Conservation (phyloP, 2,329 filamentous ascomycete genomes). For the Exophiala mesophila region DNA sequence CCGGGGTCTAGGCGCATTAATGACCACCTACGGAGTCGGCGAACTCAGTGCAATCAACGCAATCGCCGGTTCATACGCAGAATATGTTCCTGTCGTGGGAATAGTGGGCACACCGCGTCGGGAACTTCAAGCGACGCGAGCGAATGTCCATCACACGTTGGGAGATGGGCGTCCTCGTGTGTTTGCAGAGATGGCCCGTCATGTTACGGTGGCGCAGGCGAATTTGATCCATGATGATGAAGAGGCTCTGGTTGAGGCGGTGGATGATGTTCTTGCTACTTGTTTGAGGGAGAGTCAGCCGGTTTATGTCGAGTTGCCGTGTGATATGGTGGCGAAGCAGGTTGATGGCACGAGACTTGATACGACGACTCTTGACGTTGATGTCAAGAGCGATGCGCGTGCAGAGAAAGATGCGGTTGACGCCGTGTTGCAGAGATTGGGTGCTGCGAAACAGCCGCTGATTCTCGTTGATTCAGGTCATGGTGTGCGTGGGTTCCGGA, state of each 20-base stretch:
- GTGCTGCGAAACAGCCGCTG: slow-evolving; percentile 67
- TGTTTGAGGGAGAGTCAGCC: slow-evolving; percentile 50
- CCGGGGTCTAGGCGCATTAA: slow-evolving; percentile 26
- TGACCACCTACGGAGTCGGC: slow-evolving; percentile 59
- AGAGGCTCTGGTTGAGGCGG: slow-evolving; percentile 42
- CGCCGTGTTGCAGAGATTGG: slow-evolving; percentile 67
- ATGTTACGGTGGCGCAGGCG: slow-evolving; percentile 47
- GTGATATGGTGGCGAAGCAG: slow-evolving; percentile 44
- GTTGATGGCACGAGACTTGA: slow-evolving; percentile 63
- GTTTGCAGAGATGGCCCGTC: slow-evolving; percentile 45
- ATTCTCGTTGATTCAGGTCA: slow-evolving; percentile 81
- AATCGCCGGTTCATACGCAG: slow-evolving; percentile 48
- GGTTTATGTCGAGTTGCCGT: slow-evolving; percentile 52
- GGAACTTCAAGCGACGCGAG: slow-evolving; percentile 43
- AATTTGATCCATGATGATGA: slow-evolving; percentile 45
- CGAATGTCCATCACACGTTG: slow-evolving; percentile 31
- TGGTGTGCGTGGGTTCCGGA: slow-evolving; percentile 66
- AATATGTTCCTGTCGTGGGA: slow-evolving; percentile 55
- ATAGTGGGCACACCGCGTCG: slow-evolving; percentile 54
- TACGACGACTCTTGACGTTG: slow-evolving; percentile 58
- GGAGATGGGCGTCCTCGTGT: slow-evolving; percentile 48
- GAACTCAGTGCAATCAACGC: slow-evolving; percentile 39
- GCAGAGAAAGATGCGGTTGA: slow-evolving; percentile 81
- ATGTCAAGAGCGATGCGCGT: slow-evolving; percentile 41
- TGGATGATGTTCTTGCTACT: slow-evolving; percentile 48